These are phyloP conservation scores for Nectriaceae sp. DNA, from an alignment of 2,329 filamentous ascomycete species.

Conservation along the genomic window DNA sequence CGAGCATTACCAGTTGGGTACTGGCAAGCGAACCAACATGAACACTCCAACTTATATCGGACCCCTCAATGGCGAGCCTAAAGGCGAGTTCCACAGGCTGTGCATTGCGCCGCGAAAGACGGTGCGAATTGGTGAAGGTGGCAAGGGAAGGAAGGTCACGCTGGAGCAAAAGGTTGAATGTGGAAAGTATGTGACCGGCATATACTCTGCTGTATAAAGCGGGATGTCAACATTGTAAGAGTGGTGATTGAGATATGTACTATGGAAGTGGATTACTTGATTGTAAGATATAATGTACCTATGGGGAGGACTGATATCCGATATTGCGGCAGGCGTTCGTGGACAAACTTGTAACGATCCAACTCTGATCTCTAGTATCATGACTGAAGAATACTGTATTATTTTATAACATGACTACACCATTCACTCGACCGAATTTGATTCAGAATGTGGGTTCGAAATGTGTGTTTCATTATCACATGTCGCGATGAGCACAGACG, in stretches of 20 bases:
- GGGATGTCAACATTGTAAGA: not conserved
- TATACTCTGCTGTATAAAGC: constrained; percentile 68
- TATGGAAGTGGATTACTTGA: constrained; percentile 1
- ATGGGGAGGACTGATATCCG: constrained; percentile 5
- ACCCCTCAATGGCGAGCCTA: constrained; percentile 65
- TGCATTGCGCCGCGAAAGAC: constrained; percentile 77
- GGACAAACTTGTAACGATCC: constrained; percentile 11
- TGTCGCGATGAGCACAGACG: too few relatives aligned
- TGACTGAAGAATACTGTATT: too few relatives aligned
- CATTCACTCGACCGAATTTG: not conserved
- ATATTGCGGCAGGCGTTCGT: constrained; percentile 15
- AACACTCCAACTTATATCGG: constrained; percentile 76
- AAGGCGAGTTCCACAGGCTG: constrained; percentile 69
- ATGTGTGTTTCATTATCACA: too few relatives aligned
- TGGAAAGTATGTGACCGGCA: constrained; percentile 76
- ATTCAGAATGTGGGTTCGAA: not conserved
- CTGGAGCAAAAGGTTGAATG: constrained; percentile 89
- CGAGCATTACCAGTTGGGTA: constrained; percentile 90
- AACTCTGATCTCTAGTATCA: constrained; percentile 19
- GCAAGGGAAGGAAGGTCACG: constrained; percentile 67
- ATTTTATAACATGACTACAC: not conserved
- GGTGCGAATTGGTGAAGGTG: constrained; percentile 57
- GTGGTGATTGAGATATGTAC: not conserved
- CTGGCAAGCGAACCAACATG: constrained; percentile 82
- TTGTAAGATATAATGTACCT: constrained; percentile 11